Base-by-base conservation (phyloP, 257 asterid species). In the Catharanthus roseus region DNA sequence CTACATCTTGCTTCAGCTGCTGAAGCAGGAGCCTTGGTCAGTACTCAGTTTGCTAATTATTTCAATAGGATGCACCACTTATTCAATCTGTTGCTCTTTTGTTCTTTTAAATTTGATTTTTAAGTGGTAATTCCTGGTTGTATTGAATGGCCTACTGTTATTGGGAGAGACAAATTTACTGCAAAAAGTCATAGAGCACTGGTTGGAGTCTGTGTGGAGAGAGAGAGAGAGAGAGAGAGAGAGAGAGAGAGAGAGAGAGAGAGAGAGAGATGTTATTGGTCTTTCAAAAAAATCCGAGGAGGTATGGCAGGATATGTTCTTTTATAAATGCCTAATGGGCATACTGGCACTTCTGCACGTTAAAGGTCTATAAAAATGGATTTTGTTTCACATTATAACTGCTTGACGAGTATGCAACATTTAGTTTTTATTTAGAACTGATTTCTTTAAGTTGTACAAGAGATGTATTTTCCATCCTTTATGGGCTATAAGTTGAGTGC, bases 1-100 rank as follows among this genome's bases (percentile, higher is more conserved):
- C 88, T 91, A 77, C 97, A 95, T 87, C 97, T 95, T 77, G 95
- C 89, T 26, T 84, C 99, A 69, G 99, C 97, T 69, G 97, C 96
- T 69, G 97, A 95, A 77, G 97, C 99, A 55, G 99, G 99, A 70
- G 96, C 93, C 49, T 72, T 91, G 97, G 99, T 95, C 65, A 73
- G 95, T 83, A 68, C 69, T 71, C 74, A 47, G 73, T 56, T 75
- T 78, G 68, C 67, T 58, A 31, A 72, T 77, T 45, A 50, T 64
- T 67, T 47, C 58, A 47, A 53, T 56, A 33, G 57, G 55, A 68
- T 29, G 60, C 33, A 44, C 71, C 24, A 26, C 29, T 61, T 24
- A 34, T 34, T 41, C 8, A 11, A 61, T n/a, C 21, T 18, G 19
- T 34, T n/a, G n/a, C n/a, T n/a, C n/a, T n/a, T n/a, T n/a, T n/a